A percentile compares a stretch with the other conserved stretches of the same genome.
Conservation (phyloP, 1,139 yeast genomes). For the Wickerhamiella infanticola region DNA sequence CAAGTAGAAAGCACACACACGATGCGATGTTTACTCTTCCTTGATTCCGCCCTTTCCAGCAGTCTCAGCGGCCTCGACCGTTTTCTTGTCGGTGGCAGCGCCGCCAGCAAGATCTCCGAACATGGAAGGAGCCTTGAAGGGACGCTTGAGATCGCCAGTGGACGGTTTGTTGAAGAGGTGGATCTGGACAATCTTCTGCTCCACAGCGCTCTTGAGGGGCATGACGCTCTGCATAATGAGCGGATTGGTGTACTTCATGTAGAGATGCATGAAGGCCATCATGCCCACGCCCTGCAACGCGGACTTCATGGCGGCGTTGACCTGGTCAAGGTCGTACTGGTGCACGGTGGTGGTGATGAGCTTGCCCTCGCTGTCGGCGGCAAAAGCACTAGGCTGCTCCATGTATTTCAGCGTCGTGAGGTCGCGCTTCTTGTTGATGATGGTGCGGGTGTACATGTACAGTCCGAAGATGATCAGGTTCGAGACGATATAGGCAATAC, state of each 20-base stretch:
- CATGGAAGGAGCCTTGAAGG: slow-evolving; percentile 80
- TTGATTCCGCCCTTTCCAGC: slow-evolving; percentile 85
- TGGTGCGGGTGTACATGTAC: slow-evolving; percentile 46
- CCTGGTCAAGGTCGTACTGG: slow-evolving; percentile 86
- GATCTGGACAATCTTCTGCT: slow-evolving; percentile 82
- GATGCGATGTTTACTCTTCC: slow-evolving; percentile 42
- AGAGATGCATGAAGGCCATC: slow-evolving; percentile 98
- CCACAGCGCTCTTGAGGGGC: slow-evolving; percentile 80
- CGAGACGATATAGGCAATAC: slow-evolving; percentile 55
- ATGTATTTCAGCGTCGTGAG: slow-evolving; percentile 84
- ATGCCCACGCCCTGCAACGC: slow-evolving; percentile 83
- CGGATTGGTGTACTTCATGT: slow-evolving; percentile 97
- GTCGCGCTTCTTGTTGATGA: slow-evolving; percentile 61
- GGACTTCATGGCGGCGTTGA: slow-evolving; percentile 61
- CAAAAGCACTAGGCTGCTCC: slow-evolving; percentile 68
- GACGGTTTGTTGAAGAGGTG: slow-evolving; percentile 78
- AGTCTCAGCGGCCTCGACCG: slow-evolving; percentile 72
- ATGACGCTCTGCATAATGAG: slow-evolving; percentile 87
- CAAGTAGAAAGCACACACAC: not conserved
- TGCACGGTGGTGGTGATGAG: slow-evolving; percentile 77
- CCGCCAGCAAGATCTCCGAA: slow-evolving; percentile 54
- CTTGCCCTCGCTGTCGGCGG: slow-evolving; percentile 60
- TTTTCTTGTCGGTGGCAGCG: slow-evolving; percentile 44
- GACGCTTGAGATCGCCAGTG: slow-evolving; percentile 87
- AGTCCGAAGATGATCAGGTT: slow-evolving; percentile 50